Conservation (phyloP, 1,284 basidiomycete species). For the Phenoliferia sp. region DNA sequence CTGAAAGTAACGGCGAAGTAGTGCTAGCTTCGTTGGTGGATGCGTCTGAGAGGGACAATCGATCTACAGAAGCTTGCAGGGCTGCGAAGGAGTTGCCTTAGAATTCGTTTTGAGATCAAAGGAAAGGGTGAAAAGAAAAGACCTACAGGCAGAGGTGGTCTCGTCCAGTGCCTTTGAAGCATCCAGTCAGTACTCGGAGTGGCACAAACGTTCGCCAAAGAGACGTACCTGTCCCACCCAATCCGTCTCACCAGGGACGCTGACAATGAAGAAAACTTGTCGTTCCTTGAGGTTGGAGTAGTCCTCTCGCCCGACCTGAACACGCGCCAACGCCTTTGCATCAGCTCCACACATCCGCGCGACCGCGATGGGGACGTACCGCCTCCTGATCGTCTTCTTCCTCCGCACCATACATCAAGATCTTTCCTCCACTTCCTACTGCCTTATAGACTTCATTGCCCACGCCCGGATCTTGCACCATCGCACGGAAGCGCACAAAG, state of each 20-base stretch:
- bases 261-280: conserved; percentile 40
- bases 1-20: background rate
- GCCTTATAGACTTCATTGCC: conserved; percentile 40
- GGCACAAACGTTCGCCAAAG: background rate
- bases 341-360: background rate
- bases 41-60: conserved; percentile 3
- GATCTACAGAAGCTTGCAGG: conserved; percentile 8
- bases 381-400: conserved; percentile 27
- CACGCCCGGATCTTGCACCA: conserved; percentile 44
- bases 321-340: background rate
- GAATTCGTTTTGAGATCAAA: background rate
- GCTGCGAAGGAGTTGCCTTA: background rate
- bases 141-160: background rate
- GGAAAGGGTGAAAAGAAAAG: no score
- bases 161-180: conserved; percentile 12
- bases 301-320: conserved; percentile 16
- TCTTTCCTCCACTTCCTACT: conserved; percentile 17
- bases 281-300: conserved; percentile 40
- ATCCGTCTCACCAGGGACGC: conserved; percentile 38
- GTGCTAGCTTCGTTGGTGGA: background rate
- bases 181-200: background rate
- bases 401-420: conserved; percentile 31
- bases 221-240: conserved; percentile 35
- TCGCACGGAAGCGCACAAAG: conserved; percentile 41
- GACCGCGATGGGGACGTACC: background rate